Evolutionary conservation across 345 rosid species (phyloP).

Genomic region (Odontarrhena argentea): DNA sequence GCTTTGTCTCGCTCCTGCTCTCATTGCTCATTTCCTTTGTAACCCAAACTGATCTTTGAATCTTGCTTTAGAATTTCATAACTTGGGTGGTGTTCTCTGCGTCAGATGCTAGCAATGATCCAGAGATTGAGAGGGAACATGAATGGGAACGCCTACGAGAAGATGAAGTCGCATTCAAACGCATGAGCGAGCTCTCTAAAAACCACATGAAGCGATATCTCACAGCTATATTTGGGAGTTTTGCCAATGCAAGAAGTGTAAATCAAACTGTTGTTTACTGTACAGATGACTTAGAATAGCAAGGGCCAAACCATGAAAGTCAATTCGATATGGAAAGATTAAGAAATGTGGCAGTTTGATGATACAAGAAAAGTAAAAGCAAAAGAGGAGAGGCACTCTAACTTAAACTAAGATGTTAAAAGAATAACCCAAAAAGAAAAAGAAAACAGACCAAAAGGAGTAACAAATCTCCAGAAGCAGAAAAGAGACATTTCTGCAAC

Average conservation of each 20-base stretch:
- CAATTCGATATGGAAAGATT: slow-evolving; percentile 25
- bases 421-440: slow-evolving; percentile 10
- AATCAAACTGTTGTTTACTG: slow-evolving; percentile 6
- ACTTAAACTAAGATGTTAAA: slow-evolving; percentile 29
- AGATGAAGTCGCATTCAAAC: slow-evolving; percentile 4
- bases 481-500: slow-evolving; percentile 37
- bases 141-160: slow-evolving; percentile 32
- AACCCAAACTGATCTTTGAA: background rate
- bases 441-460: slow-evolving; percentile 28
- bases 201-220: background rate
- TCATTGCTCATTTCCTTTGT: background rate
- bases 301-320: slow-evolving; percentile 22
- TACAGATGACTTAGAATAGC: background rate
- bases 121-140: slow-evolving; percentile 54
- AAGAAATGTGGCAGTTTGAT: slow-evolving; percentile 27
- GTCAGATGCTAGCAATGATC: slow-evolving; percentile 56
- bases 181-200: background rate
- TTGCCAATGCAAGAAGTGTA: background rate
- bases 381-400: slow-evolving; percentile 35
- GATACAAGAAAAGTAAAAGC: slow-evolving; percentile 14
- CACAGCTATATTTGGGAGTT: background rate
- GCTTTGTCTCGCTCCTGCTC: slow-evolving; percentile 41
- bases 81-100: slow-evolving; percentile 33
- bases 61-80: slow-evolving; percentile 11
- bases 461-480: slow-evolving; percentile 31